Conservation (phyloP, 2,329 filamentous ascomycete genomes). For the Hypomyces perniciosus region DNA sequence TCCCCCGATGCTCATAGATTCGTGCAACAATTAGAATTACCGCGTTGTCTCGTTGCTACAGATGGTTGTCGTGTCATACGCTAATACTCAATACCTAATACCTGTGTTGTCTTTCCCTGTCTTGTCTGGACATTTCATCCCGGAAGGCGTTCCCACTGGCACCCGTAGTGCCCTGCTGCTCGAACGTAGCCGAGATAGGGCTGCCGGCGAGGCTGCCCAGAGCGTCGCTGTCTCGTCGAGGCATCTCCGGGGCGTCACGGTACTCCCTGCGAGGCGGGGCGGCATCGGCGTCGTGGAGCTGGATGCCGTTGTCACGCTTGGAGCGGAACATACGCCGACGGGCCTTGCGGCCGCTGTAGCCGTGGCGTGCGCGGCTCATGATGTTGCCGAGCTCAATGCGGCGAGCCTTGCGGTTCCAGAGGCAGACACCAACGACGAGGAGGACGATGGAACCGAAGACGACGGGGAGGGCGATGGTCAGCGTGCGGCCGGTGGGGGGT, state of each 20-base stretch:
- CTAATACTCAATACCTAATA: not conserved
- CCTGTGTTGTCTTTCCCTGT: constrained; percentile 29
- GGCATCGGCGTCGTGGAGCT: constrained; percentile 26
- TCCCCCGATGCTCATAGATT: constrained; percentile 8
- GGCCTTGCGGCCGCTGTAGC: constrained; percentile 37
- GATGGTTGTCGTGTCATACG: not conserved
- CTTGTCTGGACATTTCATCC: constrained; percentile 45
- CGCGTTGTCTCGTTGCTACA: not conserved
- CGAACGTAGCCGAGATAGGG: constrained; percentile 37
- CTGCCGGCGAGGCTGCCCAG: constrained; percentile 45
- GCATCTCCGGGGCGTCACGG: constrained; percentile 17
- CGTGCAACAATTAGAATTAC: constrained; percentile 2
- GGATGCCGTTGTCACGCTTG: constrained; percentile 33
- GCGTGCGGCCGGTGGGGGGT: constrained; percentile 31
- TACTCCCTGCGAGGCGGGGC: constrained; percentile 18
- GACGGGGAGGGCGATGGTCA: constrained; percentile 49
- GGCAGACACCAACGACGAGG: constrained; percentile 47
- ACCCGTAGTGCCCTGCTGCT: constrained; percentile 30
- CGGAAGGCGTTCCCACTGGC: constrained; percentile 39
- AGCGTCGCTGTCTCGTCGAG: constrained; percentile 39
- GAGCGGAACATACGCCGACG: constrained; percentile 31
- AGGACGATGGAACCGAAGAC: constrained; percentile 42
- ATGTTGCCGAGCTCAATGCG: constrained; percentile 46
- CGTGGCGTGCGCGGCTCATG: constrained; percentile 40
- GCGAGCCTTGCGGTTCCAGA: constrained; percentile 50